Percentiles rank a stretch among this genome's conserved stretches.
Evolutionary conservation across 2,329 filamentous ascomycete species (phyloP).

Genomic region (Alternaria sp.): DNA sequence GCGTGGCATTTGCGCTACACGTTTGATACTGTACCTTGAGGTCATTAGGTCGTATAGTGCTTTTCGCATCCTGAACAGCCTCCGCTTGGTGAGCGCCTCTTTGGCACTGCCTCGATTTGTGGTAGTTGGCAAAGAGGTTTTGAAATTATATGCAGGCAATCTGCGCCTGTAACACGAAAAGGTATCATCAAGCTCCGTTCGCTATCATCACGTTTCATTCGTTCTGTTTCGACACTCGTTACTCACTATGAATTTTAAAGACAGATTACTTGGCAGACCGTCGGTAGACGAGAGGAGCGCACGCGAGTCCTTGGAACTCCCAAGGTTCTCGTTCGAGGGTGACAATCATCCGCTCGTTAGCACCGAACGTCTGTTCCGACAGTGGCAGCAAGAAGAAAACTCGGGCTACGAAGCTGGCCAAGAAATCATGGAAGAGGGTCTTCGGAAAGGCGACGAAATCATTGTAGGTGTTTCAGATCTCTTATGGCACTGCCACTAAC

Average conservation of each 20-base stretch:
- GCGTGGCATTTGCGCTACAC: slow-evolving; percentile 4
- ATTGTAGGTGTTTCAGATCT: slow-evolving; percentile 20
- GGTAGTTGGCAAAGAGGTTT: neutral
- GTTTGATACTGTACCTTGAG: neutral
- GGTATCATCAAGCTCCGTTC: neutral
- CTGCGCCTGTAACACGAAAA: slow-evolving; percentile 1
- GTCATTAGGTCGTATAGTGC: slow-evolving; percentile 4
- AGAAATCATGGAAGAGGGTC: slow-evolving; percentile 10
- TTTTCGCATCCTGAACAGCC: slow-evolving; percentile 12
- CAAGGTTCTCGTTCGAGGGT: slow-evolving; percentile 32
- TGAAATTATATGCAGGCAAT: slow-evolving; percentile 4
- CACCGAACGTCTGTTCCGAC: slow-evolving; percentile 30
- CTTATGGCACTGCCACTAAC: slow-evolving; percentile 14
- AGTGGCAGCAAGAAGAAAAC: slow-evolving; percentile 26
- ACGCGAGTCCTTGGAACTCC: slow-evolving; percentile 19
- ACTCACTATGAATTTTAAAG: slow-evolving; percentile 24
- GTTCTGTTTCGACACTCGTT: slow-evolving; percentile 5
- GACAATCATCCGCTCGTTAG: slow-evolving; percentile 27
- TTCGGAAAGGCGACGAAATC: slow-evolving; percentile 24
- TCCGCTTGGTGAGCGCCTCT: slow-evolving; percentile 11
- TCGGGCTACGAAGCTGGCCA: slow-evolving; percentile 19
- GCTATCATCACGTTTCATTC: neutral
- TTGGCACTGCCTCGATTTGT: slow-evolving; percentile 25
- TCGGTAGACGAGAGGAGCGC: slow-evolving; percentile 13
- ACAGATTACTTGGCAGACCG: slow-evolving; percentile 17